phyloP scores from a whole-genome alignment of 2,329 filamentous ascomycete species.

The Aureobasidium melanogenum region DNA sequence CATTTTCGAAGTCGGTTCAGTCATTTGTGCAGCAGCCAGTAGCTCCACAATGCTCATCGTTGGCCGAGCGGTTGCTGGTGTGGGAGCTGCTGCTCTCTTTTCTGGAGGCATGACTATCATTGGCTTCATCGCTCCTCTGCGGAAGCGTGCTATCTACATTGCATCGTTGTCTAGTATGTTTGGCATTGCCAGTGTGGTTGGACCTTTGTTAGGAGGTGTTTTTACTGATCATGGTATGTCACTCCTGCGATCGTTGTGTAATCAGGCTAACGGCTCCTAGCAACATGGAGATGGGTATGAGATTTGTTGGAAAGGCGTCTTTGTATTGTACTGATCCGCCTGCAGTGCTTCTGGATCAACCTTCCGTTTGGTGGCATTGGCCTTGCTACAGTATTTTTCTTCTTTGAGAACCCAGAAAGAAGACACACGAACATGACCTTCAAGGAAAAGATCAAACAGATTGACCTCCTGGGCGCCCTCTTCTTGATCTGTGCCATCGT shows the following conservation, averaged over 20 bases:
- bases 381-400: conserved; percentile 20
- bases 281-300: conserved; percentile 4
- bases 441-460: conserved; percentile 33
- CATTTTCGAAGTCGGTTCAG: conserved; percentile 42
- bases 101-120: conserved; percentile 38
- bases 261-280: neutral
- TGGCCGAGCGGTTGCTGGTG: conserved; percentile 46
- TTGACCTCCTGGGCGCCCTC: conserved; percentile 37
- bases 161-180: conserved; percentile 30
- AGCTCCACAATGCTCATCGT: conserved; percentile 46
- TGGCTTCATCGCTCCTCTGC: conserved; percentile 33
- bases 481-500: conserved; percentile 30
- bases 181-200: conserved; percentile 31
- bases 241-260: neutral
- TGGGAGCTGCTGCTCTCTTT: conserved; percentile 44
- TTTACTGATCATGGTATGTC: conserved; percentile 31
- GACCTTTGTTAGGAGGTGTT: conserved; percentile 34
- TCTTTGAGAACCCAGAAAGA: conserved; percentile 23
- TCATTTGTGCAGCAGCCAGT: conserved; percentile 43
- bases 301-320: neutral
- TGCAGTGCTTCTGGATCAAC: conserved; percentile 13
- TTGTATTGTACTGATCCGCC: neutral
- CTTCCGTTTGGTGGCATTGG: conserved; percentile 35
- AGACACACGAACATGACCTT: conserved; percentile 18
- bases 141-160: conserved; percentile 35